Percentiles rank a stretch among this genome's conserved stretches.
phyloP scores from a whole-genome alignment of 345 rosid genomes.

The Linum lewisii region DNA sequence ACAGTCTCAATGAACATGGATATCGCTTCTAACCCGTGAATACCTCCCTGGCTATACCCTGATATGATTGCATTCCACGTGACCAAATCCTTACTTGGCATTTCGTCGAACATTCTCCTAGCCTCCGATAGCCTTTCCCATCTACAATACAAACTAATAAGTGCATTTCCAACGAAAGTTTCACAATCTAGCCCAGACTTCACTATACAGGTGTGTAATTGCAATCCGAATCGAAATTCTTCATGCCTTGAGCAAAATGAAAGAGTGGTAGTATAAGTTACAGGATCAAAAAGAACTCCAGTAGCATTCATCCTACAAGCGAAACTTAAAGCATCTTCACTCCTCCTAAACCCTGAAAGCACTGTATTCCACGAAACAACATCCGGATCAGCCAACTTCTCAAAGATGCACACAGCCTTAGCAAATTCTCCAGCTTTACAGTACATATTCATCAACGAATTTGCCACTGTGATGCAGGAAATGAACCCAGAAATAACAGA shows the following conservation, averaged over 20 bases:
- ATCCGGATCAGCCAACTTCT: slow-evolving; percentile 50
- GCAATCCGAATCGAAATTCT: slow-evolving; percentile 55
- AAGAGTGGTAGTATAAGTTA: slow-evolving; percentile 50
- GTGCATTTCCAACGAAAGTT: slow-evolving; percentile 65
- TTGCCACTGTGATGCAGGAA: slow-evolving; percentile 46
- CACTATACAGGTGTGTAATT: slow-evolving; percentile 46
- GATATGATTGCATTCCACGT: slow-evolving; percentile 86
- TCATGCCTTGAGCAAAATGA: slow-evolving; percentile 42
- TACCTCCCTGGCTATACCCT: slow-evolving; percentile 64
- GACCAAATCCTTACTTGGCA: slow-evolving; percentile 54
- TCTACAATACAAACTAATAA: slow-evolving; percentile 60
- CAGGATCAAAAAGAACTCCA: slow-evolving; percentile 51
- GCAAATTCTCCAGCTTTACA: slow-evolving; percentile 44
- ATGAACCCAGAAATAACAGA: slow-evolving; percentile 48
- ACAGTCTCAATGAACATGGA: slow-evolving; percentile 46
- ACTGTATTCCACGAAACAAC: slow-evolving; percentile 86
- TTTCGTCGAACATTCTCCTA: slow-evolving; percentile 53
- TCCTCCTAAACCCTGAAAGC: slow-evolving; percentile 58
- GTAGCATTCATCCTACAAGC: slow-evolving; percentile 40
- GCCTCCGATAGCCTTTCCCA: slow-evolving; percentile 44
- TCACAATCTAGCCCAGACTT: slow-evolving; percentile 52
- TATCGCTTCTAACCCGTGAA: slow-evolving; percentile 46
- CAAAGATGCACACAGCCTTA: slow-evolving; percentile 48
- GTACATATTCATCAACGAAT: slow-evolving; percentile 66
- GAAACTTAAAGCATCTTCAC: slow-evolving; percentile 41